Conservation (phyloP, 352 stramenopile species). For the Phytophthora sojae region DNA sequence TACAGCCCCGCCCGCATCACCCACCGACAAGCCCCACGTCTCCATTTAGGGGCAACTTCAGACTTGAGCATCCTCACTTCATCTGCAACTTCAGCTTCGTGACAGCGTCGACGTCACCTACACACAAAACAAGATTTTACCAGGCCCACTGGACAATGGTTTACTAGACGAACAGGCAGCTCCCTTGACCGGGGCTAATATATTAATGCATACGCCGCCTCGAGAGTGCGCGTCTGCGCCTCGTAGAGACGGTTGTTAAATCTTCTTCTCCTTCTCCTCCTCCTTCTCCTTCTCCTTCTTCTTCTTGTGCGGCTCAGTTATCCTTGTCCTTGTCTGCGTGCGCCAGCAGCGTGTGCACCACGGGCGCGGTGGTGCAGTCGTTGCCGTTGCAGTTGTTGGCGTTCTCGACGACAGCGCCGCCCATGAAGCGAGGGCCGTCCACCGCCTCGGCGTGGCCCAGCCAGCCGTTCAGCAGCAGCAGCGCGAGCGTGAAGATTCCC, state of each 20-base stretch:
- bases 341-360: slow-evolving; percentile 28
- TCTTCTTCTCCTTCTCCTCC: slow-evolving; percentile 4
- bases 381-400: slow-evolving; percentile 14
- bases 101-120: background rate
- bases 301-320: slow-evolving; percentile 1
- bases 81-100: background rate
- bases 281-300: background rate
- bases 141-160: background rate
- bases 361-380: slow-evolving; percentile 14
- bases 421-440: slow-evolving; percentile 16
- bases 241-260: background rate
- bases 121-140: background rate
- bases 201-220: slow-evolving; percentile 34
- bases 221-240: background rate
- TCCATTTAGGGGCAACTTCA: slow-evolving; percentile 18
- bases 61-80: background rate
- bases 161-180: background rate
- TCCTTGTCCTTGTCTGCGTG: slow-evolving; percentile 14
- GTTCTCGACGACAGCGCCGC: slow-evolving; percentile 30
- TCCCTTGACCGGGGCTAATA: slow-evolving; percentile 11
- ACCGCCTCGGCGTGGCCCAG: slow-evolving; percentile 17
- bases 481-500: slow-evolving; percentile 51
- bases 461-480: slow-evolving; percentile 47
- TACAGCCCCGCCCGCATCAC: slow-evolving; percentile 1
- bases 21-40: background rate